Conservation (phyloP, 148 eudicot genomes). For the Hydrangea macrophylla region DNA sequence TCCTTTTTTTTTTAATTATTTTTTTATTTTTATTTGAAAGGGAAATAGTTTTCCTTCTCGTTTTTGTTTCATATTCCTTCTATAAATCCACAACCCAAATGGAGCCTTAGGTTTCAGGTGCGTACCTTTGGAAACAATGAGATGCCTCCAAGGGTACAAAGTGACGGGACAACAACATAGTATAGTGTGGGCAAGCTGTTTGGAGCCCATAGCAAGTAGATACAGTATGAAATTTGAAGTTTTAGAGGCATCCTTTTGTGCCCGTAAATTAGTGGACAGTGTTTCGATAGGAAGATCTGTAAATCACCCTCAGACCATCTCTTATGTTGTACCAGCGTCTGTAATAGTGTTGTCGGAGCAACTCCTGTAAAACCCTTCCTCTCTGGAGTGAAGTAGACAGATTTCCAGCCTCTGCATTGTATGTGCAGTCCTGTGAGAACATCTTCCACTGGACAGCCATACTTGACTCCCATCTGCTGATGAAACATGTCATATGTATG, state of each 20-base stretch:
- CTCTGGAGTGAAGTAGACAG: slow-evolving; percentile 5
- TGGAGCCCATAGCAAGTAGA: slow-evolving; percentile 22
- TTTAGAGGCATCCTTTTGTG: slow-evolving; percentile 15
- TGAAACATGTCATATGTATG: neutral
- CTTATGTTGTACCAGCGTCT: slow-evolving; percentile 17
- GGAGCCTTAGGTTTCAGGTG: neutral
- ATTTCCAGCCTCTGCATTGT: slow-evolving; percentile 9
- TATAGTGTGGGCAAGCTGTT: slow-evolving; percentile 21
- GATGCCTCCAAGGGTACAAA: slow-evolving; percentile 15
- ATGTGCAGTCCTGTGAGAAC: neutral
- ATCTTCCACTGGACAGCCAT: slow-evolving; percentile 20
- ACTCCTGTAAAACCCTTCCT: neutral
- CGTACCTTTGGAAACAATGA: slow-evolving; percentile 29
- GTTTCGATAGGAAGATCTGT: slow-evolving; percentile 24
- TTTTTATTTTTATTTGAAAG: too few species aligned
- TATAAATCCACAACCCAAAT: too few species aligned
- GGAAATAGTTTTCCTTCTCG: too few species aligned
- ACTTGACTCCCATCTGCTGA: slow-evolving; percentile 14
- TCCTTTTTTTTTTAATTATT: too few species aligned
- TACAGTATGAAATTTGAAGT: slow-evolving; percentile 16
- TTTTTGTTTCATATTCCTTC: too few species aligned
- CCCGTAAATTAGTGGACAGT: slow-evolving; percentile 19
- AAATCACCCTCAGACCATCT: slow-evolving; percentile 27
- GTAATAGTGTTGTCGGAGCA: slow-evolving; percentile 8
- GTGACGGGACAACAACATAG: slow-evolving; percentile 18